phyloP scores from a whole-genome alignment of 148 eudicot species.

The Arctostaphylos glauca region DNA sequence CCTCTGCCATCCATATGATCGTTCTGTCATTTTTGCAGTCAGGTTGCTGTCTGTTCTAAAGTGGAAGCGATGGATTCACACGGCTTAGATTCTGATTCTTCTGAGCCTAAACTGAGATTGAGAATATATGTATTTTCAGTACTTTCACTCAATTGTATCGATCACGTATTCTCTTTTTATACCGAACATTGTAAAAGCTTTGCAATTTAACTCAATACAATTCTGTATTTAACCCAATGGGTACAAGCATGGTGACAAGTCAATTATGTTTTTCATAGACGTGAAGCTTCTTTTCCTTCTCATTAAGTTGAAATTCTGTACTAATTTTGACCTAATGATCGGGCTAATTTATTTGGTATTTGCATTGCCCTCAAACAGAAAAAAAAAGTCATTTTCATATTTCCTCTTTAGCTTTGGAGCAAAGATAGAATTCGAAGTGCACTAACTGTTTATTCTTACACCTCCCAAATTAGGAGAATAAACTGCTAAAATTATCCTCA shows the following conservation, averaged over 20 bases:
- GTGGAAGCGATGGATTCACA: slow-evolving; percentile 2
- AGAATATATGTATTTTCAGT: not conserved
- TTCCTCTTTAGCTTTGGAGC: not conserved
- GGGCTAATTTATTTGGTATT: not conserved
- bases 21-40: slow-evolving; percentile 23
- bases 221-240: not conserved
- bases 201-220: not conserved
- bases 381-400: not conserved
- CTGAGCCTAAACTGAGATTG: not conserved
- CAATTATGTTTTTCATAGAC: not conserved
- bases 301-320: not conserved
- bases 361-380: not conserved
- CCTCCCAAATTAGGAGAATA: not conserved
- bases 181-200: not conserved
- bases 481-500: not conserved
- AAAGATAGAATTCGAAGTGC: not conserved
- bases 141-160: not conserved
- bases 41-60: slow-evolving; percentile 31
- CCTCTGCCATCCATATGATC: not conserved
- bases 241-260: not conserved
- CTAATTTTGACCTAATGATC: not conserved
- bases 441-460: not conserved
- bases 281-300: not conserved
- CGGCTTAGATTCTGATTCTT: not conserved
- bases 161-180: not conserved